Percentiles rank a stretch among this genome's conserved stretches.
phyloP scores from a whole-genome alignment of 768 basidiomycete species.

The Termitomyces sp. region DNA sequence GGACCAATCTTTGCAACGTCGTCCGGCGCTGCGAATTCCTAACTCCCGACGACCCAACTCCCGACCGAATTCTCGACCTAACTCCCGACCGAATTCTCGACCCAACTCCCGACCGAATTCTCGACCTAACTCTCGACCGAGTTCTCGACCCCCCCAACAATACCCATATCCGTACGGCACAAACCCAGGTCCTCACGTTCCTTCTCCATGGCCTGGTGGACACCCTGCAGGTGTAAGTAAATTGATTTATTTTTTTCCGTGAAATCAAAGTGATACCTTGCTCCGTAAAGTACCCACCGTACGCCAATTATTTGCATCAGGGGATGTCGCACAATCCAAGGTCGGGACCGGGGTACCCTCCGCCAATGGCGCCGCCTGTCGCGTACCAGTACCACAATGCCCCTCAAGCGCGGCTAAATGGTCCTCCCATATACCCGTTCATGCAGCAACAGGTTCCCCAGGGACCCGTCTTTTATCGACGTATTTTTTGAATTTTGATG shows the following conservation, averaged over 20 bases:
- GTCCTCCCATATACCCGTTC: constrained; percentile 2
- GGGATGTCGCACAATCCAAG: neutral
- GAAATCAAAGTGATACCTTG: neutral
- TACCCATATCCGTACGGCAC: constrained; percentile 3
- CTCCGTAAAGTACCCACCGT: neutral
- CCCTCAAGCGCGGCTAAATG: neutral
- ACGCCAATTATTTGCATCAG: neutral
- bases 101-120: too few relatives aligned
- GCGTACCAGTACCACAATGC: neutral
- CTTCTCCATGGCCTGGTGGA: neutral
- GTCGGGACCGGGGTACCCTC: neutral
- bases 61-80: too few relatives aligned
- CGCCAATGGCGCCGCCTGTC: neutral
- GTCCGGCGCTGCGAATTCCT: neutral
- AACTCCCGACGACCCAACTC: too few relatives aligned
- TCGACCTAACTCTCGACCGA: too few relatives aligned
- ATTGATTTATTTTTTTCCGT: neutral
- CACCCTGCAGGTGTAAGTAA: constrained; percentile 2
- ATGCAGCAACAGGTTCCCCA: neutral
- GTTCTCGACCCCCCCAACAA: neutral
- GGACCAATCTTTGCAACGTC: neutral
- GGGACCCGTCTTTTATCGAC: constrained; percentile 8
- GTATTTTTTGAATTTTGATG: neutral
- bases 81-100: too few relatives aligned
- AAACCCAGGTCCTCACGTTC: neutral